Base-by-base conservation (phyloP, 495 filamentous ascomycete genomes). In the Daldinia bambusicola region DNA sequence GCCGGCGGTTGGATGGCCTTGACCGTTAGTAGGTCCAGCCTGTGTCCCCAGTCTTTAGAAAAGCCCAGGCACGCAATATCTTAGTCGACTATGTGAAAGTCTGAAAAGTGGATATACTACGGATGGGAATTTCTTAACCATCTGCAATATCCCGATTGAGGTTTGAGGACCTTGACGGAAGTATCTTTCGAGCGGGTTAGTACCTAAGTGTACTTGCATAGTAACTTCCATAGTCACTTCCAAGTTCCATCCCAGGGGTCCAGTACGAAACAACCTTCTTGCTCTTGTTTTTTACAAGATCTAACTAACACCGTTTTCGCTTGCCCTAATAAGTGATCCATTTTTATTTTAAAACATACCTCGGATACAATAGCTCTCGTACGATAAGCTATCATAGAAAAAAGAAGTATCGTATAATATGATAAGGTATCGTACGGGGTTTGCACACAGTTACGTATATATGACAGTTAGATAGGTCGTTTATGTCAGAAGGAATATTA, bases 121-220 rank as follows among this genome's bases (percentile, higher is more conserved):
- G 57, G 58, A 70, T 74, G 62, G 62, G 63, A 67, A 57, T 63
- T 74, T 51, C 60, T 36, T 14, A 61, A 56, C 13, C 14, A 60
- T 61, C 71, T 74, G 67, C 67, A 70, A 64, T 55, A 9, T 63
- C 66, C 71, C 71, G 71, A 60, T 55, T 66, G 71, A 70, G 71
- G 66, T 55, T 55, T 66, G 71, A 70, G 71, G 63, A 67, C 67
- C 71, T 67, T 70, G 71, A 70, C 66, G 71, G 67, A 69, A 50
- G 55, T 65, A 62, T 50, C 55, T 50, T 56, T 61, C 53, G 52
- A 52, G 36, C 61, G 50, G 55, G 60, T 63, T 38, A 60, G 43
- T 50, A 58, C 32, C 41, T 40, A 66, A 51, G 53, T 13, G 57
- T 48, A 48, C 40, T 34, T 22, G 38, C 4, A n/a, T 43, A 18